Base-by-base conservation (phyloP, 331 rosid species). In the Erythrophleum ivorense region DNA sequence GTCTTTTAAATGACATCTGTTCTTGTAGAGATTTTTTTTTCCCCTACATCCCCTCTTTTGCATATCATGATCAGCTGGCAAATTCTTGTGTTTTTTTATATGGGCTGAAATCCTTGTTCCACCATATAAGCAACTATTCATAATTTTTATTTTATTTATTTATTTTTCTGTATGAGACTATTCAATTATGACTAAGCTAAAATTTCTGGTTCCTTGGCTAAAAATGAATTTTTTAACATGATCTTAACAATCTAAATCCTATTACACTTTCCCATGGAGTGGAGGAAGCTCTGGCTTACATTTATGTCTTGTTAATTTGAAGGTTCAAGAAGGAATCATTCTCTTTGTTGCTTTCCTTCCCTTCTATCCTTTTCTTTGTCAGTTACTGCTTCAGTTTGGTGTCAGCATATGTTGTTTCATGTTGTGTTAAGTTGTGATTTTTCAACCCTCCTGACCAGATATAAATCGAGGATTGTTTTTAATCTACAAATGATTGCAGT, bases 401-500 rank as follows among this genome's bases (percentile, higher is more conserved):
- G 72, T 48, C 48, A n/a, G 13, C 60, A 75, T 71, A 66, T 40
- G 29, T 75, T 79, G 66, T 62, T 84, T 31, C 59, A 58, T 73
- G 14, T 65, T 54, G 24, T 46, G 38, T 76, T 70, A 36, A 57
- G 52, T 55, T 57, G 54, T 65, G 5, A 14, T 48, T 48, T 80
- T 41, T 72, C 29, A 38, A 65, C 63, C 43, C 46, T 65, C 55
- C 24, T 49, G 71, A n/a, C 16, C 33, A 33, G 38, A 74, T 80
- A 76, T 75, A 46, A 63, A 76, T 63, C 48, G 24, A 41, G 24
- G 34, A 46, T 41, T 82, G 55, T 74, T 54, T 48, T 80, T 57
- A 24, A 80, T 85, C 57, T 71, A 55, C 53, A 69, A 84, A 38
- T 80, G 86, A 78, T 71, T 81, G 77, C 19, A 80, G 78, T 77